phyloP scores from a whole-genome alignment of 1,139 yeast species.

The Meyerozyma athensensis region DNA sequence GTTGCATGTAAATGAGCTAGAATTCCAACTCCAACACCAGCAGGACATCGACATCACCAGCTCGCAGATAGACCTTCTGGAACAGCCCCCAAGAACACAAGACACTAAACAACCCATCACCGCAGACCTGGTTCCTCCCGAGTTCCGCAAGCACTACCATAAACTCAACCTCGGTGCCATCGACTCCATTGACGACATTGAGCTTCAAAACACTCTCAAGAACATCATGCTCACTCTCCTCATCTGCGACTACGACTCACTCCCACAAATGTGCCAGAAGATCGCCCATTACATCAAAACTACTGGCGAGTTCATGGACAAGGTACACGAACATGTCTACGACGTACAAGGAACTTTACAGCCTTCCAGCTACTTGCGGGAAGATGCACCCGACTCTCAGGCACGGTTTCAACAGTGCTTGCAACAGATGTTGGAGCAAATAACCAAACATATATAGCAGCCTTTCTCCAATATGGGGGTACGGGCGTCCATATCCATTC shows the following conservation, averaged over 20 bases:
- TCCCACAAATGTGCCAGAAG: constrained; percentile 6
- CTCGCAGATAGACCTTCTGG: neutral
- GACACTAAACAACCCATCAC: neutral
- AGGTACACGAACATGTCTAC: constrained; percentile 9
- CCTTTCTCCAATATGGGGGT: too few relatives aligned
- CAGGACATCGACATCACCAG: constrained; percentile 2
- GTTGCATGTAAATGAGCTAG: constrained; percentile 7
- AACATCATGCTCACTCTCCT: constrained; percentile 13
- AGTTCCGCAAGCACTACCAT: constrained; percentile 10
- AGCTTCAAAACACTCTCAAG: constrained; percentile 11
- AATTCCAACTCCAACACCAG: constrained; percentile 5
- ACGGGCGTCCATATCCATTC: too few relatives aligned
- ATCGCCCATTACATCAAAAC: constrained; percentile 10
- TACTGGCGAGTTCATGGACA: constrained; percentile 10
- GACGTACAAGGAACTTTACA: constrained; percentile 4
- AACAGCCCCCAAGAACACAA: neutral
- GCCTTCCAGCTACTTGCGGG: constrained; percentile 12
- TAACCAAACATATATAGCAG: too few relatives aligned
- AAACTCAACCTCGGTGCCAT: constrained; percentile 9
- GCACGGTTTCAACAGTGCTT: constrained; percentile 10
- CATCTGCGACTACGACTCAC: constrained; percentile 12
- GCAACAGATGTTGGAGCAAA: constrained; percentile 6
- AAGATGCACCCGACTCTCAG: constrained; percentile 6
- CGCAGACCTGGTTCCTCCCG: constrained; percentile 4
- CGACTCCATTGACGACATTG: constrained; percentile 7